These are phyloP conservation scores for Ichthyophthirius multifiliis DNA, from an alignment of 169 alveolate species.

Conservation along the genomic window DNA sequence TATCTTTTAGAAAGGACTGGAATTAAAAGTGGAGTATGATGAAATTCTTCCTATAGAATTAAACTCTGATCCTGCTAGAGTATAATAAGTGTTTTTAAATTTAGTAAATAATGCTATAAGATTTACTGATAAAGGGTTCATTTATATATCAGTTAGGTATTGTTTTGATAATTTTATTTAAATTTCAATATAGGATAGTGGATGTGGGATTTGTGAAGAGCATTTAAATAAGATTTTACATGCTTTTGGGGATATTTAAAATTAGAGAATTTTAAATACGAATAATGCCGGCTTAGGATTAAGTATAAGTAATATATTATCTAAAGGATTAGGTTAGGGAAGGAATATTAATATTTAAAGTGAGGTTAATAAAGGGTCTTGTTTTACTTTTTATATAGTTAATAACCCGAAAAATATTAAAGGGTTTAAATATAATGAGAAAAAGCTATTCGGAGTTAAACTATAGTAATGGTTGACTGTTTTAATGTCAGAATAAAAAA, in stretches of 20 bases:
- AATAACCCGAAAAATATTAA: not conserved
- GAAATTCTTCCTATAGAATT: too few species aligned
- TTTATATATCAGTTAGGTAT: not conserved
- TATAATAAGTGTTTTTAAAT: conserved; percentile 10
- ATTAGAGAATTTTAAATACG: too few species aligned
- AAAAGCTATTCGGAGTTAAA: too few species aligned
- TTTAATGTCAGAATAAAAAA: too few species aligned
- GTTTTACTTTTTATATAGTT: not conserved
- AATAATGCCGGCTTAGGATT: conserved; percentile 1
- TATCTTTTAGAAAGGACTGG: too few species aligned
- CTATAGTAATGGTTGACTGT: too few species aligned
- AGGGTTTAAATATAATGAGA: not conserved
- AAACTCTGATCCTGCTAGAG: conserved; percentile 16
- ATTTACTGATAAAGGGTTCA: conserved; percentile 25
- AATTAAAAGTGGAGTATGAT: too few species aligned
- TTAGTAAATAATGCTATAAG: conserved; percentile 27
- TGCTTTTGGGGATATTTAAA: too few species aligned
- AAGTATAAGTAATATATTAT: not conserved
- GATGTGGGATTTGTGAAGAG: too few species aligned
- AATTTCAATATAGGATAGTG: too few species aligned
- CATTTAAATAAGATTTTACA: too few species aligned
- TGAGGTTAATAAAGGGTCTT: not conserved
- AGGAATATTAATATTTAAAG: not conserved
- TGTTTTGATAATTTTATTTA: too few species aligned
- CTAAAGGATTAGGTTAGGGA: not conserved